These are phyloP conservation scores for Citrus maxima DNA, from an alignment of 345 rosid species.

Conservation along the genomic window DNA sequence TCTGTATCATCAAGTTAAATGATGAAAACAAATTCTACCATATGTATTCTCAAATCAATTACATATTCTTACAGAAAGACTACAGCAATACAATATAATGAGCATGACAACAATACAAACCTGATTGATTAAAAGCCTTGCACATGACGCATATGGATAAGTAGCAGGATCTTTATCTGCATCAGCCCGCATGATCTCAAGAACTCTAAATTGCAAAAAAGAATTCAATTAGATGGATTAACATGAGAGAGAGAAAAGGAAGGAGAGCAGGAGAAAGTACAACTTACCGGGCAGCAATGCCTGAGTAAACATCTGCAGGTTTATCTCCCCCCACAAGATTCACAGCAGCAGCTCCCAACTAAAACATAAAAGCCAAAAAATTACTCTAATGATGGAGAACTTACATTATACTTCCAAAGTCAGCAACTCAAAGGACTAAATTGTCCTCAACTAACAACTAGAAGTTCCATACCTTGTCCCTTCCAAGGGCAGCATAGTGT, in stretches of 20 bases:
- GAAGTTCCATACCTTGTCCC: constrained; percentile 73
- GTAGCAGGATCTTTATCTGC: constrained; percentile 67
- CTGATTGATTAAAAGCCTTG: constrained; percentile 74
- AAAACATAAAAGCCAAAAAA: constrained; percentile 22
- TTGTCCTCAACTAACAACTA: not conserved
- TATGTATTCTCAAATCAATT: not conserved
- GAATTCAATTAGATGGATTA: constrained; percentile 9
- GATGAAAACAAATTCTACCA: constrained; percentile 1
- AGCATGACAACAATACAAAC: constrained; percentile 34
- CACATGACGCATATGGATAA: constrained; percentile 52
- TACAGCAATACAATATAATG: constrained; percentile 1
- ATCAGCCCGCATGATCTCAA: constrained; percentile 70
- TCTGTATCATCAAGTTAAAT: not conserved
- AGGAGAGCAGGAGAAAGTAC: constrained; percentile 11
- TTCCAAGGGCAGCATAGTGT: constrained; percentile 99
- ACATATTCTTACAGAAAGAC: not conserved
- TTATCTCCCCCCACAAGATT: constrained; percentile 89
- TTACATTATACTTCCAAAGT: not conserved
- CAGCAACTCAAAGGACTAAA: not conserved
- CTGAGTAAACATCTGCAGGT: constrained; percentile 96
- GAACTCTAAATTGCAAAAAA: constrained; percentile 56
- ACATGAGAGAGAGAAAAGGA: not conserved
- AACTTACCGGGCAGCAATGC: constrained; percentile 77
- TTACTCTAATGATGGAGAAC: not conserved
- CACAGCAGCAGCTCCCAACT: constrained; percentile 98